Conservation (phyloP, 768 basidiomycete species). For the Trametes maxima region DNA sequence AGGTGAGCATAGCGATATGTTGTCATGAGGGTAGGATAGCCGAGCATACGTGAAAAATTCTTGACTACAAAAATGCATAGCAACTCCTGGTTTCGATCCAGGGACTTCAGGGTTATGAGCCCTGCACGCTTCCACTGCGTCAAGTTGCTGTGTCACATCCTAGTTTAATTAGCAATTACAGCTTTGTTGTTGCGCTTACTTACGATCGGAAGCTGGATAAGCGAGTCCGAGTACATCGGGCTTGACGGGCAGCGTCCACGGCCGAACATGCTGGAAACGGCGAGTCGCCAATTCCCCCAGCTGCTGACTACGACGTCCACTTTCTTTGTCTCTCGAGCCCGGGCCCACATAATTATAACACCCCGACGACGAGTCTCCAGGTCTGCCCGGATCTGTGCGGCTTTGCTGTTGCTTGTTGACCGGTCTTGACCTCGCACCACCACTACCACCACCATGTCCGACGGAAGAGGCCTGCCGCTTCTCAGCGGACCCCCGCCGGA, state of each 20-base stretch:
- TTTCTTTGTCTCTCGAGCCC: background rate
- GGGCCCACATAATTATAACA: background rate
- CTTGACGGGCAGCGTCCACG: background rate
- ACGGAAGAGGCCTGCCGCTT: conserved; percentile 59
- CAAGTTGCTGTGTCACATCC: background rate
- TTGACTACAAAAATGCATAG: background rate
- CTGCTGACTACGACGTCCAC: conserved; percentile 13
- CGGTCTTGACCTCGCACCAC: too few species aligned
- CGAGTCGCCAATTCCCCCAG: background rate
- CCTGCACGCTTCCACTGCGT: conserved; percentile 7
- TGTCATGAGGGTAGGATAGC: too few species aligned
- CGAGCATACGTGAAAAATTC: too few species aligned
- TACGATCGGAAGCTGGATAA: background rate
- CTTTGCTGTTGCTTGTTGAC: too few species aligned
- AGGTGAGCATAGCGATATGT: too few species aligned
- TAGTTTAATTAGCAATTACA: background rate
- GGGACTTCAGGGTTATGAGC: conserved; percentile 8
- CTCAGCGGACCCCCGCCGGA: conserved; percentile 67
- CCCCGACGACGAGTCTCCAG: background rate
- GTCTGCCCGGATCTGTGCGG: background rate
- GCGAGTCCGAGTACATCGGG: conserved; percentile 7
- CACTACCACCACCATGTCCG: conserved; percentile 7
- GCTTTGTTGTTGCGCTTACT: background rate
- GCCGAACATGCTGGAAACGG: conserved; percentile 18
- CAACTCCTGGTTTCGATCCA: conserved; percentile 9